phyloP scores from a whole-genome alignment of 83 land plant genomes.

The Diphasiastrum complanatum region DNA sequence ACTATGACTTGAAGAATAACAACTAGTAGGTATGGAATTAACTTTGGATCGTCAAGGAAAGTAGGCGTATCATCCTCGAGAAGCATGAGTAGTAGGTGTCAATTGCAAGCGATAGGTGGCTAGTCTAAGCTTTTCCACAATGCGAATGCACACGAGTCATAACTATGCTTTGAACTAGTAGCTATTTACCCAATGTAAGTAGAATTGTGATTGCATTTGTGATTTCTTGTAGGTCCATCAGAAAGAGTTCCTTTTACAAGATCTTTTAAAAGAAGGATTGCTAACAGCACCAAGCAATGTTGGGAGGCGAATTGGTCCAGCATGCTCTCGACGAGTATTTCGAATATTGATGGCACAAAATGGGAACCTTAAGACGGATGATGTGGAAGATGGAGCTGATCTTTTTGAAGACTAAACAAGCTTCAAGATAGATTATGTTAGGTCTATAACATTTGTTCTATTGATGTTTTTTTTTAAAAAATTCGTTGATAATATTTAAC shows the following conservation, averaged over 20 bases:
- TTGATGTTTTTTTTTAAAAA: no score
- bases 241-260: conserved; percentile 83
- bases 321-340: conserved; percentile 81
- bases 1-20: no score
- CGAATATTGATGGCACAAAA: conserved; percentile 87
- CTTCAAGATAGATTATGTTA: background rate
- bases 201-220: background rate
- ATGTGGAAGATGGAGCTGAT: conserved; percentile 90
- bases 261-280: conserved; percentile 55
- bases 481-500: no score
- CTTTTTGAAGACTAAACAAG: conserved; percentile 31
- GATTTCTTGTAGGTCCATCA: conserved; percentile 64
- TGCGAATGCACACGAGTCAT: no score
- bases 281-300: conserved; percentile 33
- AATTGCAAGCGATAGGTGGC: no score
- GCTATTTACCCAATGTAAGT: background rate
- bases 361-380: conserved; percentile 81
- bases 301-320: conserved; percentile 71
- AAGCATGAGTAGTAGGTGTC: no score
- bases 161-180: no score
- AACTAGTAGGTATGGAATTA: no score
- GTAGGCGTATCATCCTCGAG: no score
- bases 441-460: no score
- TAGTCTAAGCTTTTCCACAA: no score
- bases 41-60: no score